These are phyloP conservation scores for Sordariomycetes sp. DNA, from an alignment of 2,329 filamentous ascomycete species.

Conservation along the genomic window DNA sequence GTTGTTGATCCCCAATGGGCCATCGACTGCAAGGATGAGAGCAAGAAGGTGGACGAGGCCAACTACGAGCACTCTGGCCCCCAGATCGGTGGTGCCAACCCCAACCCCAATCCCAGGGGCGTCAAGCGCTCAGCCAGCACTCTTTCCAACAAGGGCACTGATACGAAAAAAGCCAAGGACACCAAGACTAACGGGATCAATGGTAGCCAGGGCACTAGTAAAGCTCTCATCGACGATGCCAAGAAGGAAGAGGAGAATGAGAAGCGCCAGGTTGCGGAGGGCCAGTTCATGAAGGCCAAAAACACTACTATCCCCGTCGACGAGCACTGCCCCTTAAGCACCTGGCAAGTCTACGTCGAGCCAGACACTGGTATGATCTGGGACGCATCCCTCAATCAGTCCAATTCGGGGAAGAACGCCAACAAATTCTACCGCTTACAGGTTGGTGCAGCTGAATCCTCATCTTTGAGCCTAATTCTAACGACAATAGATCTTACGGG, in stretches of 20 bases:
- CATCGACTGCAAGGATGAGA: slow-evolving; percentile 36
- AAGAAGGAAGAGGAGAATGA: too few species aligned
- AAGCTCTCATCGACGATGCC: slow-evolving; percentile 15
- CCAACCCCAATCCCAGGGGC: too few species aligned
- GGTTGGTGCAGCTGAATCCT: slow-evolving; percentile 25
- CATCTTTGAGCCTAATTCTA: not conserved
- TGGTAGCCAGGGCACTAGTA: slow-evolving; percentile 10
- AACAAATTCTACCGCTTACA: slow-evolving; percentile 80
- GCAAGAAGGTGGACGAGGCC: slow-evolving; percentile 13
- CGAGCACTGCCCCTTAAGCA: slow-evolving; percentile 25
- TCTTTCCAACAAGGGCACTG: slow-evolving; percentile 14
- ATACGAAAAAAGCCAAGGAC: slow-evolving; percentile 25
- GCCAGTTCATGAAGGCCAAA: slow-evolving; percentile 36
- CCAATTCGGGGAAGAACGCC: slow-evolving; percentile 61
- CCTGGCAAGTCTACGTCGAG: slow-evolving; percentile 55
- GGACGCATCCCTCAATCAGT: slow-evolving; percentile 73
- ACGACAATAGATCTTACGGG: too few species aligned
- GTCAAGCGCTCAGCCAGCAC: too few species aligned
- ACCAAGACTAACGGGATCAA: slow-evolving; percentile 12
- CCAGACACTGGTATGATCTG: slow-evolving; percentile 54
- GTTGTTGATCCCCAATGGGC: slow-evolving; percentile 56
- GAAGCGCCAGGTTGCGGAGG: slow-evolving; percentile 31
- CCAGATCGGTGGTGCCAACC: not conserved
- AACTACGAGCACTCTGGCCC: slow-evolving; percentile 18
- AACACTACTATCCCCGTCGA: slow-evolving; percentile 41